A percentile compares a stretch with the other conserved stretches of the same genome.
These are phyloP conservation scores for Candida boleticola DNA, from an alignment of 805 yeast species.

Conservation along the genomic window DNA sequence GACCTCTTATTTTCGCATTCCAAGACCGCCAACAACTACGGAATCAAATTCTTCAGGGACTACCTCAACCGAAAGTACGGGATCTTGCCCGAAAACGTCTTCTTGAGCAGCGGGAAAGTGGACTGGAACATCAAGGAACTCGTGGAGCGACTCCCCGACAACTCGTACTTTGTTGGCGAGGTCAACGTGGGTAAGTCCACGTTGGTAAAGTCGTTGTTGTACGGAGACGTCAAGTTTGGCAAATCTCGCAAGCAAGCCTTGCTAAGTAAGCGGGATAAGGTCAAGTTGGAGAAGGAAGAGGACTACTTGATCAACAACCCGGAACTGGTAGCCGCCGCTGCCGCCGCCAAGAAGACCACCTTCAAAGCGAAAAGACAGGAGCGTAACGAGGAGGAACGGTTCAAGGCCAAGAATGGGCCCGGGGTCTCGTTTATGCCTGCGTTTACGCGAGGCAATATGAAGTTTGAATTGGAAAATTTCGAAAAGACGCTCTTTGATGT, in stretches of 20 bases:
- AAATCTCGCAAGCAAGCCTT: not conserved
- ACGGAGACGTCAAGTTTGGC: slow-evolving; percentile 8
- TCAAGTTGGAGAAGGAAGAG: slow-evolving; percentile 16
- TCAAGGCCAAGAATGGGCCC: slow-evolving; percentile 38
- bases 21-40: slow-evolving; percentile 22
- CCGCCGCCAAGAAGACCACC: not conserved
- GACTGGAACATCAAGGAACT: slow-evolving; percentile 52
- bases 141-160: slow-evolving; percentile 32
- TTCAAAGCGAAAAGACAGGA: slow-evolving; percentile 6
- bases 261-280: slow-evolving; percentile 7
- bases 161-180: slow-evolving; percentile 57
- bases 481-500: slow-evolving; percentile 39
- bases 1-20: slow-evolving; percentile 43
- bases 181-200: slow-evolving; percentile 73
- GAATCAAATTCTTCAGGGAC: slow-evolving; percentile 30
- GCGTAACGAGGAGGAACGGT: slow-evolving; percentile 12
- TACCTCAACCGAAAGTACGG: slow-evolving; percentile 29
- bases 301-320: slow-evolving; percentile 12
- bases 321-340: not conserved
- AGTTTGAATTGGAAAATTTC: slow-evolving; percentile 26
- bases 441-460: slow-evolving; percentile 56
- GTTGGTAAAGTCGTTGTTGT: slow-evolving; percentile 47
- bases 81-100: slow-evolving; percentile 40
- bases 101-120: slow-evolving; percentile 48
- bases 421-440: slow-evolving; percentile 61